phyloP scores from a whole-genome alignment of 2,329 filamentous ascomycete genomes.

The Fusarium lyarnte region DNA sequence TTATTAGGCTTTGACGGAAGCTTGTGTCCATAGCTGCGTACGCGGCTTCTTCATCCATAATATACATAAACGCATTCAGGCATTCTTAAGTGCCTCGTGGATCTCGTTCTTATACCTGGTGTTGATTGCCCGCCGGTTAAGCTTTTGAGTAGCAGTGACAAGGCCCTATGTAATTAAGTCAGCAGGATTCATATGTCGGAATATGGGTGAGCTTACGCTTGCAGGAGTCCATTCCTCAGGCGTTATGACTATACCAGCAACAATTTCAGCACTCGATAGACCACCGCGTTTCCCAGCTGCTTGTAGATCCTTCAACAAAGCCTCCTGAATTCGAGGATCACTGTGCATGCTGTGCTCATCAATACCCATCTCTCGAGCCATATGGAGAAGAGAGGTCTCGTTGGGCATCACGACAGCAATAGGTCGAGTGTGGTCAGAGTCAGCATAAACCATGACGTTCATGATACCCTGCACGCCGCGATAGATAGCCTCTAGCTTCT shows the following conservation, averaged over 20 bases:
- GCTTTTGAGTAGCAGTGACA: slow-evolving; percentile 68
- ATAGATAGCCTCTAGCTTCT: slow-evolving; percentile 94
- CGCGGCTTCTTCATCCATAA: neutral
- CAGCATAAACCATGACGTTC: slow-evolving; percentile 89
- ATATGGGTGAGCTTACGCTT: slow-evolving; percentile 67
- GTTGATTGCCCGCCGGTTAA: slow-evolving; percentile 62
- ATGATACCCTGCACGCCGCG: slow-evolving; percentile 77
- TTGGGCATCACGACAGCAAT: slow-evolving; percentile 80
- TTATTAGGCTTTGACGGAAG: neutral
- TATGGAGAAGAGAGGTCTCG: slow-evolving; percentile 66
- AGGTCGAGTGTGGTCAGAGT: slow-evolving; percentile 76
- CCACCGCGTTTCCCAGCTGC: slow-evolving; percentile 70
- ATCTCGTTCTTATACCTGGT: slow-evolving; percentile 61
- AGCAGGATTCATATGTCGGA: rapidly evolving
- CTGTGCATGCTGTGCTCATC: slow-evolving; percentile 73
- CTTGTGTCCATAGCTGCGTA: neutral
- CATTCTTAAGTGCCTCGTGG: neutral
- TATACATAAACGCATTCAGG: neutral
- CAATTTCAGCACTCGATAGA: slow-evolving; percentile 75
- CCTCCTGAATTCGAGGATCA: slow-evolving; percentile 69
- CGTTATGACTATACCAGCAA: slow-evolving; percentile 78
- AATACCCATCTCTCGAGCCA: slow-evolving; percentile 69
- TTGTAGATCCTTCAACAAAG: slow-evolving; percentile 73
- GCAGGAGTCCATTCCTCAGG: slow-evolving; percentile 89
- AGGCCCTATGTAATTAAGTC: slow-evolving; percentile 54